Percentiles rank a stretch among this genome's conserved stretches.
Evolutionary conservation across 768 basidiomycete genomes (phyloP).

Genomic region (Phlebiopsis flavidoalba): DNA sequence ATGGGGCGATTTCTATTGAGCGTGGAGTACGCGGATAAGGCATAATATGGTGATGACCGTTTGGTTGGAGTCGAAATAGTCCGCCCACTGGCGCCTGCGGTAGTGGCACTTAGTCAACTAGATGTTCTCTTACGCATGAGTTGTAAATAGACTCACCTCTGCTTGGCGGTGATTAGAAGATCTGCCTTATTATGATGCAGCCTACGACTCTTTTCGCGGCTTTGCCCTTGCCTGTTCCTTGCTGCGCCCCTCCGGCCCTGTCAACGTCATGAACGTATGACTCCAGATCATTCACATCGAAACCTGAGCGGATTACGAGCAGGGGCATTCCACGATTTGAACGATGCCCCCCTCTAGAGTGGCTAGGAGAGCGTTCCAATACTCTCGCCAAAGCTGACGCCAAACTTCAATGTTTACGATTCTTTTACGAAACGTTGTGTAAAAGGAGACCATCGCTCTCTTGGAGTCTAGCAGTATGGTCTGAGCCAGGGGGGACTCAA

Average conservation of each 20-base stretch:
- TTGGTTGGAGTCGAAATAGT: constrained; percentile 82
- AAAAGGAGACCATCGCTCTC: constrained; percentile 84
- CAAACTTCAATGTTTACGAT: constrained; percentile 96
- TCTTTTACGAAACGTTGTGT: constrained; percentile 97
- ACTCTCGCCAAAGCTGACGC: constrained; percentile 98
- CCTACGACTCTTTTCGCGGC: constrained; percentile 71
- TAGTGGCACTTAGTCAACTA: neutral
- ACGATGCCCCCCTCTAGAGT: too few relatives aligned
- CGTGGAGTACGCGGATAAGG: too few relatives aligned
- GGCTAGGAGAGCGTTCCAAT: constrained; percentile 91
- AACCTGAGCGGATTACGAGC: constrained; percentile 92
- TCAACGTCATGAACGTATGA: constrained; percentile 82
- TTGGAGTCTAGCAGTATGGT: constrained; percentile 54
- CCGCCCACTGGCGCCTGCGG: constrained; percentile 86
- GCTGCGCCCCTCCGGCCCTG: constrained; percentile 75
- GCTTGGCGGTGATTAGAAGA: constrained; percentile 76
- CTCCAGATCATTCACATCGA: constrained; percentile 88
- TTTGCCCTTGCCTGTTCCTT: constrained; percentile 67
- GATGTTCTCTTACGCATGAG: neutral
- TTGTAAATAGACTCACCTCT: constrained; percentile 52
- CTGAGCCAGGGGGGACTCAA: neutral
- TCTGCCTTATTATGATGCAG: constrained; percentile 96
- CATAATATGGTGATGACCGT: too few relatives aligned
- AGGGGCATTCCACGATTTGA: constrained; percentile 95
- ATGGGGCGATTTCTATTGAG: too few relatives aligned